phyloP scores from a whole-genome alignment of 495 filamentous ascomycete species.

The Jackrogersella multiformis region DNA sequence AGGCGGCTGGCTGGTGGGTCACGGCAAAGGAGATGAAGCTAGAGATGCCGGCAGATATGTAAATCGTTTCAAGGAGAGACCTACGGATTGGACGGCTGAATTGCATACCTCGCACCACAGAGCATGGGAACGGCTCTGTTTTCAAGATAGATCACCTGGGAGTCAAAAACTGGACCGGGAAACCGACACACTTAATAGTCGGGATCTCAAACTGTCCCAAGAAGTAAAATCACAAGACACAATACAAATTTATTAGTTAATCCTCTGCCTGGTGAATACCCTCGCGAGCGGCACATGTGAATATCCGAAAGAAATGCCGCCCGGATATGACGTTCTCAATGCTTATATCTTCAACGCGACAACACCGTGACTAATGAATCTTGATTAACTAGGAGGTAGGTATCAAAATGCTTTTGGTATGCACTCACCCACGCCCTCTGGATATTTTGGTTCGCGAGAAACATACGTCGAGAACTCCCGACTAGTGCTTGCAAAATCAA shows the following conservation, averaged over 20 bases:
- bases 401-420: too few relatives aligned
- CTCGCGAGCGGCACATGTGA: background rate
- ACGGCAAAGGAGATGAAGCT: slow-evolving; percentile 55
- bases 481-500: background rate
- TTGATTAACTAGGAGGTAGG: too few relatives aligned
- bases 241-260: background rate
- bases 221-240: background rate
- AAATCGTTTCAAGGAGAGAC: background rate
- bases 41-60: slow-evolving; percentile 34
- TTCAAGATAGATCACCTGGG: background rate
- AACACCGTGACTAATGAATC: too few relatives aligned
- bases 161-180: background rate
- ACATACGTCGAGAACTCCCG: background rate
- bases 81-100: background rate
- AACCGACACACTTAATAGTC: background rate
- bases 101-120: background rate
- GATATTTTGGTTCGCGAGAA: too few relatives aligned
- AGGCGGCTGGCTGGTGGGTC: slow-evolving; percentile 72
- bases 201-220: background rate
- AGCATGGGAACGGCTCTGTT: background rate
- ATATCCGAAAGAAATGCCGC: too few relatives aligned
- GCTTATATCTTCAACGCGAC: too few relatives aligned
- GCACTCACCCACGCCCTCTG: too few relatives aligned
- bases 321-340: too few relatives aligned
- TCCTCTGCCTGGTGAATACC: background rate